These are phyloP conservation scores for Tetrahymena thermophila DNA, from an alignment of 73 alveolate genomes.

Conservation along the genomic window DNA sequence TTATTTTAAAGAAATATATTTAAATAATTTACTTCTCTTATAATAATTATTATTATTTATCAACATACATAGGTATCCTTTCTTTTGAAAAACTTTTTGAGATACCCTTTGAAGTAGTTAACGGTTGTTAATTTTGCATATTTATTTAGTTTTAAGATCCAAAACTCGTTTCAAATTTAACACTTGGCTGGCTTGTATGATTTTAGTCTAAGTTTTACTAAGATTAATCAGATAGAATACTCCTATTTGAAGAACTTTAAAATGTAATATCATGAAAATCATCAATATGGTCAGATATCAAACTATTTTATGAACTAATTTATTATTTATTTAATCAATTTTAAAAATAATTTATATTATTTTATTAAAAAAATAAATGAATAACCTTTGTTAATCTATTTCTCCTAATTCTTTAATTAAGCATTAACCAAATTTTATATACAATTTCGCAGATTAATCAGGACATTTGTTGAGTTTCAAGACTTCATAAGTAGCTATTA, in stretches of 20 bases:
- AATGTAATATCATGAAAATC: background rate
- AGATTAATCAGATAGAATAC: background rate
- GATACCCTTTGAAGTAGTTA: background rate
- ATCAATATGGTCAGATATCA: background rate
- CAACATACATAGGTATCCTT: background rate
- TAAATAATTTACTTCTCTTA: background rate
- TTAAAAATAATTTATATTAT: background rate
- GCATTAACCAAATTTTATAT: background rate
- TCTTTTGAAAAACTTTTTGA: background rate
- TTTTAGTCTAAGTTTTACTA: background rate
- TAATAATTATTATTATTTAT: no score
- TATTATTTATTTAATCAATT: background rate
- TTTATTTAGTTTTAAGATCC: background rate
- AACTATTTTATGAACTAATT: background rate
- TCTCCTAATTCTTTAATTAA: background rate
- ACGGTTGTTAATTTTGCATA: background rate
- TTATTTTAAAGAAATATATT: no score
- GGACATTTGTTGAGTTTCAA: background rate
- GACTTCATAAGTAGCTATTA: background rate
- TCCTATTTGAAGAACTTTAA: background rate
- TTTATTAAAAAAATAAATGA: background rate
- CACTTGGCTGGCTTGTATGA: background rate
- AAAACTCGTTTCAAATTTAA: background rate
- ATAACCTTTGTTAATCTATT: background rate
- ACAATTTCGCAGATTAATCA: background rate